A percentile compares a stretch with the other conserved stretches of the same genome.
Evolutionary conservation across 768 basidiomycete genomes (phyloP).

Genomic region (Tephrocybe sp.): DNA sequence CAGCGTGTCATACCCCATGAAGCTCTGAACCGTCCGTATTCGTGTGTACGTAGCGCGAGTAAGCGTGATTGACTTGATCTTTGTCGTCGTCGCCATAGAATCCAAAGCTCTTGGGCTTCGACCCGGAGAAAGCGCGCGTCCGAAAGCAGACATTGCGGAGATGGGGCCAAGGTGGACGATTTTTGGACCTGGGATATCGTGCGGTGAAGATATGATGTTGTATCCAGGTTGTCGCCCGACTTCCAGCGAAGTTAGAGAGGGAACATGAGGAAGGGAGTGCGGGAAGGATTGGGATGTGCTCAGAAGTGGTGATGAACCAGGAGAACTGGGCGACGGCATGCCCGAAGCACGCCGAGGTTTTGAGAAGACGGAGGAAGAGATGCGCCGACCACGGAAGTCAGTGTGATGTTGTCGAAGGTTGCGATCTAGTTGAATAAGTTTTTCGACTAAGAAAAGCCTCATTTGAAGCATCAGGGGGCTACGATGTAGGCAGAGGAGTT

Average conservation of each 20-base stretch:
- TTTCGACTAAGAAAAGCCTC: constrained; percentile 66
- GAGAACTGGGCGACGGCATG: constrained; percentile 47
- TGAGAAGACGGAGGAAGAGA: constrained; percentile 55
- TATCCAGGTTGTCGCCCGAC: constrained; percentile 41
- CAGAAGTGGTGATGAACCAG: constrained; percentile 44
- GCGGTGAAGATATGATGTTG: constrained; percentile 35
- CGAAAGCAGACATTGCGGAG: constrained; percentile 34
- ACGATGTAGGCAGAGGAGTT: constrained; percentile 62
- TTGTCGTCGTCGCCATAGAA: constrained; percentile 34
- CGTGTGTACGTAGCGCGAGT: constrained; percentile 59
- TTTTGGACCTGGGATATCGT: constrained; percentile 38
- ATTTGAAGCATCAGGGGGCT: constrained; percentile 66
- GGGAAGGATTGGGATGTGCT: constrained; percentile 32
- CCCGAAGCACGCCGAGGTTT: constrained; percentile 54
- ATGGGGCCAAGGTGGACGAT: constrained; percentile 66
- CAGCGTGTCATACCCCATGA: constrained; percentile 61
- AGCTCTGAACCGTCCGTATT: constrained; percentile 60
- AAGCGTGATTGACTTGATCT: constrained; percentile 51
- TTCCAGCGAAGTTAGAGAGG: constrained; percentile 17
- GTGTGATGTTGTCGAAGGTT: constrained; percentile 40
- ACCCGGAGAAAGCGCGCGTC: constrained; percentile 30
- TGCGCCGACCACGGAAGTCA: constrained; percentile 34
- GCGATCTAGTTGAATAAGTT: constrained; percentile 52
- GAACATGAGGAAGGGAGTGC: constrained; percentile 23
- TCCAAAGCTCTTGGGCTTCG: constrained; percentile 22